Evolutionary conservation across 495 filamentous ascomycete species (phyloP), one percentile per base, ranked within the genome.

Genomic region (Talaromyces stipitatus): DNA sequence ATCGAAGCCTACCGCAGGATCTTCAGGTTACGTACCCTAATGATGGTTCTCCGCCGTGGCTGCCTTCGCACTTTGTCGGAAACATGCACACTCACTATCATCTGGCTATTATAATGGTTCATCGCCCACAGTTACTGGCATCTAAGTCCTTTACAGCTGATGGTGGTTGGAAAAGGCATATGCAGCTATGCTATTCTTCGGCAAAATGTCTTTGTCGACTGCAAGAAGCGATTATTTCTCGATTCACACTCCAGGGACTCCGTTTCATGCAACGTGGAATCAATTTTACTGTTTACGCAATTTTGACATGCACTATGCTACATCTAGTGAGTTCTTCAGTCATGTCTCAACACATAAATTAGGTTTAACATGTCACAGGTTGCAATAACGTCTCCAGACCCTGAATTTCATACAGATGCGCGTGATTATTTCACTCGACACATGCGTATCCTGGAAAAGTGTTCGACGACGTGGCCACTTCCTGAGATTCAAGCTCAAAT

Each of bases 11-110:
- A 14, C 95, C 94, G 0, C 66, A 78, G 8, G 89, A 97, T 68
- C 68, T 97, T 63, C 82, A 90, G 61, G 73, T 98, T 36, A 81
- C 76, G 24, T 95, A 91, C 64, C 87, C 91, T 20, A 64, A 80
- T 1, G 88, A 95, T 65, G 87, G 89, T 32, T 87, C 86, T 3
- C 81, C 90, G 2, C 91, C 92, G 0, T 95, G 87, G 84, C 76
- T 97, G 46, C 84, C 89, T 4, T 94, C 90, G 18, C 89, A 96
- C 65, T 97, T 94, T 61, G 79, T 94, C 54, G 94, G 88, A 26
- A 95, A 97, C 62, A 79, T 97, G 67, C 94, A 97, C 68, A 90
- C 85, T 6, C 96, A 97, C 72, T 92, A 94, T 67, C 87, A 96
- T 60, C 75, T 98, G 28, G 86, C 82, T 29, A 81, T 92, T 32